Evolutionary conservation across 2,329 filamentous ascomycete genomes (phyloP).

Genomic region (Coniochaeta sp.): DNA sequence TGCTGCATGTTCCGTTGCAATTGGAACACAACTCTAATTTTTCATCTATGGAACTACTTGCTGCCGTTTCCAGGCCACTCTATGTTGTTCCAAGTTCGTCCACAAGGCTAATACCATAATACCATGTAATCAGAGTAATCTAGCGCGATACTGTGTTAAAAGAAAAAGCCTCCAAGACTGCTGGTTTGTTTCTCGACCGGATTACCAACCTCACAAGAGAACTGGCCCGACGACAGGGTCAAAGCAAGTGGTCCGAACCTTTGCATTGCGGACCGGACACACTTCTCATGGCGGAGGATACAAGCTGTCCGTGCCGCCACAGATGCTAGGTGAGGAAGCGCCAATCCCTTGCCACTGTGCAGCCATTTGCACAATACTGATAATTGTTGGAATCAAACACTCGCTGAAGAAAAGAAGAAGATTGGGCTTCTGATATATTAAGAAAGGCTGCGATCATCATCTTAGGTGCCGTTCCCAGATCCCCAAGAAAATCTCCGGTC

Average conservation of each 20-base stretch:
- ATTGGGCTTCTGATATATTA: background rate
- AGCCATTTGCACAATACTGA: no score
- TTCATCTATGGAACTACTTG: background rate
- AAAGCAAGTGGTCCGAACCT: background rate
- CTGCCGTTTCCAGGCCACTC: no score
- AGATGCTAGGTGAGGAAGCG: background rate
- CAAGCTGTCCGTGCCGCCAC: background rate
- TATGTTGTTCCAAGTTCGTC: background rate
- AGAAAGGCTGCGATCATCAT: background rate
- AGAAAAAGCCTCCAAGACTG: no score
- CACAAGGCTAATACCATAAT: background rate
- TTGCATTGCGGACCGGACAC: background rate
- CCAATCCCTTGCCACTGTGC: background rate
- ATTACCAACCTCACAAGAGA: background rate
- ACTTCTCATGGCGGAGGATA: background rate
- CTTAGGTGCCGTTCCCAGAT: background rate
- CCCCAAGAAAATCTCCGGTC: background rate
- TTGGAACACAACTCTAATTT: background rate
- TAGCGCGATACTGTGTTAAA: no score
- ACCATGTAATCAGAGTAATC: background rate
- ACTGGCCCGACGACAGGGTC: background rate
- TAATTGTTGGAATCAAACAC: background rate
- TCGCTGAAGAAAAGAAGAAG: background rate
- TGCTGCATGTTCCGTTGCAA: background rate
- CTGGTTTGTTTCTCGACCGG: no score